phyloP scores from a whole-genome alignment of 139 green algal species.

The Edaphochlamys debaryana region DNA sequence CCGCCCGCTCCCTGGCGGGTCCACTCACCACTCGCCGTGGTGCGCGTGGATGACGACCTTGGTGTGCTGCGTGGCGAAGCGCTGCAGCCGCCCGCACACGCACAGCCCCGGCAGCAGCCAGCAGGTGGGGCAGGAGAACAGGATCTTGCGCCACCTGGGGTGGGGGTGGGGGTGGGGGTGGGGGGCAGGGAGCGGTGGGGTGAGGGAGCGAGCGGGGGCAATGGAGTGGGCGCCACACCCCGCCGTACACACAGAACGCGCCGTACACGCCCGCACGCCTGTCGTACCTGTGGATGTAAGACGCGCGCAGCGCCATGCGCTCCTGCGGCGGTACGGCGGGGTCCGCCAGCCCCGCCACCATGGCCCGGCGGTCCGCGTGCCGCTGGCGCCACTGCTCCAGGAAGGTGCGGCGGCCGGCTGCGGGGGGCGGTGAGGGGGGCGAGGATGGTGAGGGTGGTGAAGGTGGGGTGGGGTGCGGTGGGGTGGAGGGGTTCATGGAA shows the following conservation, averaged over 20 bases:
- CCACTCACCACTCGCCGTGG: slow-evolving; percentile 44
- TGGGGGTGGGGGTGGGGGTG: not conserved
- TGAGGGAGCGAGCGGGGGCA: too few relatives aligned
- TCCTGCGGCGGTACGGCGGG: not conserved
- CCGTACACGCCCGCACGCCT: too few relatives aligned
- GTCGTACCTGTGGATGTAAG: slow-evolving; percentile 39
- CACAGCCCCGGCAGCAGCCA: slow-evolving; percentile 53
- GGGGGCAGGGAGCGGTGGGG: too few relatives aligned
- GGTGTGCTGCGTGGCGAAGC: not conserved
- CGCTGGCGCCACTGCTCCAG: slow-evolving; percentile 17
- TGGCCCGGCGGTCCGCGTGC: slow-evolving; percentile 24
- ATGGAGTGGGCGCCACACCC: not conserved
- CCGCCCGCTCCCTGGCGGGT: too few relatives aligned
- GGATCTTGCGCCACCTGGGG: slow-evolving; percentile 34
- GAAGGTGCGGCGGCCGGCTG: slow-evolving; percentile 12
- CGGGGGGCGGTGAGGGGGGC: too few relatives aligned
- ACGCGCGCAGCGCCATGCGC: slow-evolving; percentile 24
- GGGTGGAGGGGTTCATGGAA: too few relatives aligned
- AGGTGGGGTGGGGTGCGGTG: too few relatives aligned
- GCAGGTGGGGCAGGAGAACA: slow-evolving; percentile 47
- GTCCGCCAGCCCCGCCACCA: slow-evolving; percentile 10
- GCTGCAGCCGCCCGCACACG: slow-evolving; percentile 40
- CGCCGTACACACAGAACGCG: not conserved
- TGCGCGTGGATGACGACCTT: slow-evolving; percentile 46
- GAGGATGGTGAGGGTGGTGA: too few relatives aligned